Percentiles rank a stretch among this genome's conserved stretches.
These are phyloP conservation scores for Colletotrichum spaethianum DNA, from an alignment of 2,329 filamentous ascomycete species.

Conservation along the genomic window DNA sequence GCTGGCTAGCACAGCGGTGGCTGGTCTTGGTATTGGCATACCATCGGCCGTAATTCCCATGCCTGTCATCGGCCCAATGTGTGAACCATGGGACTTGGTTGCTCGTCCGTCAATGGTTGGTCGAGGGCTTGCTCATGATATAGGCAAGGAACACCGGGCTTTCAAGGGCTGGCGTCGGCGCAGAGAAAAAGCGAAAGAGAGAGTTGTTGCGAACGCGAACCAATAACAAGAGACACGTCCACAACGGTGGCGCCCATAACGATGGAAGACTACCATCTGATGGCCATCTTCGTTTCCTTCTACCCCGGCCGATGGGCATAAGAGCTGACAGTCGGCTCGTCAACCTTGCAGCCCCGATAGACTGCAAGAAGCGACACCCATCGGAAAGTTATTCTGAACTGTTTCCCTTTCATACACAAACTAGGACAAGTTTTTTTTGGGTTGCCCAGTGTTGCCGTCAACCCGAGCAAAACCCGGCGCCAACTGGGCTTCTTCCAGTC, in stretches of 20 bases:
- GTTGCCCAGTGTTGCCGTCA: background rate
- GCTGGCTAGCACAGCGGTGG: background rate
- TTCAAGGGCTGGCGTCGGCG: background rate
- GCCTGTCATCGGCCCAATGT: background rate
- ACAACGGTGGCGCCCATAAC: background rate
- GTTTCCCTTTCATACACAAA: background rate
- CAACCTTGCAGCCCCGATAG: conserved; percentile 8
- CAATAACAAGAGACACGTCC: background rate
- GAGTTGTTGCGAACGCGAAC: background rate
- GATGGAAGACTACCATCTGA: conserved; percentile 2
- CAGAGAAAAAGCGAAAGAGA: background rate
- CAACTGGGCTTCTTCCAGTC: background rate
- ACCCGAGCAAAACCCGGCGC: too few relatives aligned
- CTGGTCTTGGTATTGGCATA: background rate
- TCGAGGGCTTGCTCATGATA: background rate
- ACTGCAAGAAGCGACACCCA: background rate
- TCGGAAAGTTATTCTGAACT: background rate
- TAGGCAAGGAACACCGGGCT: background rate
- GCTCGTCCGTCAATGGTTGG: background rate
- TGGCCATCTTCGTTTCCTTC: background rate
- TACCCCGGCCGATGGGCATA: too few relatives aligned
- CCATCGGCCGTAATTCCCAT: background rate
- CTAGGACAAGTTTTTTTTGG: background rate
- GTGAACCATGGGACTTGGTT: background rate
- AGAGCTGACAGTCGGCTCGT: conserved; percentile 9